Percentiles rank a stretch among this genome's conserved stretches.
Evolutionary conservation across 108 stramenopile genomes (phyloP).

Genomic region (Skeletonema costatum): DNA sequence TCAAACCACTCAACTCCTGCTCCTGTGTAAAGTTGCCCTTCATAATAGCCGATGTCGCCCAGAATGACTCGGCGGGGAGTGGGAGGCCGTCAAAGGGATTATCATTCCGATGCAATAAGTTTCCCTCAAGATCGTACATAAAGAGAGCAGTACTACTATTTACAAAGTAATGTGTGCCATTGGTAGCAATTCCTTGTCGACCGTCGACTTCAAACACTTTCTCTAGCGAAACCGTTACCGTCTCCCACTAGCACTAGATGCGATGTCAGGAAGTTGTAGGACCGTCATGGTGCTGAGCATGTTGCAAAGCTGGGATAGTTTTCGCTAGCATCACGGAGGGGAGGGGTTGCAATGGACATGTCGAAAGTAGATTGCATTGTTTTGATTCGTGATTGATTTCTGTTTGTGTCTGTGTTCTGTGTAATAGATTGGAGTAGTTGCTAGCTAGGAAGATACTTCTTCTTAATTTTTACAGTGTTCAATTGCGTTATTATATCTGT

Average conservation of each 20-base stretch:
- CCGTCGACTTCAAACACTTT: neutral
- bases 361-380: neutral
- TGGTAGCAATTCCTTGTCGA: slow-evolving; percentile 1
- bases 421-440: too few relatives aligned
- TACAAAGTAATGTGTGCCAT: slow-evolving; percentile 4
- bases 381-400: too few relatives aligned
- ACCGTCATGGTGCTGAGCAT: too few relatives aligned
- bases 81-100: too few relatives aligned
- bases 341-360: neutral
- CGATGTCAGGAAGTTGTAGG: too few relatives aligned
- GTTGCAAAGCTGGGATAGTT: too few relatives aligned
- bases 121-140: neutral
- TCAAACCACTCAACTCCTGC: slow-evolving; percentile 7
- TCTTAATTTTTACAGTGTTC: too few relatives aligned
- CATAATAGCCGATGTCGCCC: neutral
- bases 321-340: too few relatives aligned
- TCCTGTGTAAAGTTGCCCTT: neutral
- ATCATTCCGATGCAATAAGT: neutral
- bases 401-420: neutral
- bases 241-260: too few relatives aligned
- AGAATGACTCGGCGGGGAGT: neutral
- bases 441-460: too few relatives aligned
- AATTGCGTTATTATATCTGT: too few relatives aligned
- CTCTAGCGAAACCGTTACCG: neutral
- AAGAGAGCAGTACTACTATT: neutral